phyloP scores from a whole-genome alignment of 805 yeast genomes.

The Maudiozyma bulderi region DNA sequence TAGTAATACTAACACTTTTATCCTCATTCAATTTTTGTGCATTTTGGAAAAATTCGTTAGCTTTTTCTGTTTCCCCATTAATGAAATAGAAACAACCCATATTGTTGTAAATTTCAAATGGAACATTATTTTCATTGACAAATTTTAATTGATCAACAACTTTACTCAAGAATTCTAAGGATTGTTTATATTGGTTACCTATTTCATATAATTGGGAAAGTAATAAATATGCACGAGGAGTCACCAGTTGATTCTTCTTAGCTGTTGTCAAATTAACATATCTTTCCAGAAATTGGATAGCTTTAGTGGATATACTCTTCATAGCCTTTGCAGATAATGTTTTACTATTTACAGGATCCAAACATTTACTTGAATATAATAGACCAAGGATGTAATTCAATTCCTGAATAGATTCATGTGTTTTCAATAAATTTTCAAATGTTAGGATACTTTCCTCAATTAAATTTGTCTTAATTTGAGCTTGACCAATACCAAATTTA shows the following conservation, averaged over 20 bases:
- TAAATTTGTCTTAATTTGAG: constrained; percentile 65
- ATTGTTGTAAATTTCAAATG: constrained; percentile 64
- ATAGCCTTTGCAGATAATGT: constrained; percentile 13
- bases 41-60: constrained; percentile 44
- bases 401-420: constrained; percentile 62
- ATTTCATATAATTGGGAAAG: constrained; percentile 64
- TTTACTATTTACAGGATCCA: constrained; percentile 12
- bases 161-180: constrained; percentile 52
- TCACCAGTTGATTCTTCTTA: constrained; percentile 45
- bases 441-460: constrained; percentile 78
- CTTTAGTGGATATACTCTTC: constrained; percentile 33
- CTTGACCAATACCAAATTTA: constrained; percentile 75
- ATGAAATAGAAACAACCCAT: constrained; percentile 75
- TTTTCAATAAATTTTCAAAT: constrained; percentile 62
- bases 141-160: constrained; percentile 43
- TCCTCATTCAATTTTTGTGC: constrained; percentile 32
- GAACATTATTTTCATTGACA: constrained; percentile 30
- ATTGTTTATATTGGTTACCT: constrained; percentile 49
- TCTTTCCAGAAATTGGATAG: constrained; percentile 57
- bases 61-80: constrained; percentile 48
- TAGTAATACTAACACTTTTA: constrained; percentile 33
- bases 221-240: constrained; percentile 54
- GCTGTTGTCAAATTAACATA: constrained; percentile 57
- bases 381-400: constrained; percentile 68
- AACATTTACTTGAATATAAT: constrained; percentile 48